A percentile compares a stretch with the other conserved stretches of the same genome.
Conservation (phyloP, 495 filamentous ascomycete species). For the Cetradonia linearis region DNA sequence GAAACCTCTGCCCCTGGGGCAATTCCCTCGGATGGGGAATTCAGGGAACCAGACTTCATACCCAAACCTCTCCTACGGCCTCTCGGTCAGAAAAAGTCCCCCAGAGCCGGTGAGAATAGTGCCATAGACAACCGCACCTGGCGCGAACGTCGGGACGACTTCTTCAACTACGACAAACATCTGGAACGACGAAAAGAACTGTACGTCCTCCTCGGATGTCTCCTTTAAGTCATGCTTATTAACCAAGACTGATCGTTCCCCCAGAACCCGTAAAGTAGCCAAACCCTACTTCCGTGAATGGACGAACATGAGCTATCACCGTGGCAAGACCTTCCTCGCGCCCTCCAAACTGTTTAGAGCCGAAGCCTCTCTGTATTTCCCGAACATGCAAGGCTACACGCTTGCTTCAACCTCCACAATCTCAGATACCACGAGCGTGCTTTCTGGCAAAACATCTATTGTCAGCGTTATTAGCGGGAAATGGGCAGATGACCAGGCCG, state of each 20-base stretch:
- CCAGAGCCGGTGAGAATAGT: constrained; percentile 65
- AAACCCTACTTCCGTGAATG: constrained; percentile 93
- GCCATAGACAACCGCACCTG: constrained; percentile 60
- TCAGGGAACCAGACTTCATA: constrained; percentile 43
- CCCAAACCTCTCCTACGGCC: constrained; percentile 65
- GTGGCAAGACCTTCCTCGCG: constrained; percentile 82
- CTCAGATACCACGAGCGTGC: constrained; percentile 59
- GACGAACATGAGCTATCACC: constrained; percentile 64
- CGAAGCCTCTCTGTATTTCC: constrained; percentile 78
- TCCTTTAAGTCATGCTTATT: too few species aligned
- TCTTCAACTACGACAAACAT: constrained; percentile 77
- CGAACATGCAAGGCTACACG: constrained; percentile 75
- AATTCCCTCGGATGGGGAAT: neutral
- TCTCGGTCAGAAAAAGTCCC: constrained; percentile 67
- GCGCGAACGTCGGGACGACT: constrained; percentile 64
- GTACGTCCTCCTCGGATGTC: constrained; percentile 37
- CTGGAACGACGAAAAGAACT: constrained; percentile 58
- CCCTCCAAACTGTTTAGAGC: constrained; percentile 64
- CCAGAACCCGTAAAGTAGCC: constrained; percentile 46
- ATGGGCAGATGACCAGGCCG: constrained; percentile 79
- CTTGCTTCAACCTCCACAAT: constrained; percentile 39
- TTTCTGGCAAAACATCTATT: constrained; percentile 62
- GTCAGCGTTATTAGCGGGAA: constrained; percentile 68
- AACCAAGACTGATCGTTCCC: neutral
- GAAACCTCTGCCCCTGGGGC: constrained; percentile 8